Evolutionary conservation across 495 filamentous ascomycete species (phyloP).

Genomic region (Aspergillus mulundensis): DNA sequence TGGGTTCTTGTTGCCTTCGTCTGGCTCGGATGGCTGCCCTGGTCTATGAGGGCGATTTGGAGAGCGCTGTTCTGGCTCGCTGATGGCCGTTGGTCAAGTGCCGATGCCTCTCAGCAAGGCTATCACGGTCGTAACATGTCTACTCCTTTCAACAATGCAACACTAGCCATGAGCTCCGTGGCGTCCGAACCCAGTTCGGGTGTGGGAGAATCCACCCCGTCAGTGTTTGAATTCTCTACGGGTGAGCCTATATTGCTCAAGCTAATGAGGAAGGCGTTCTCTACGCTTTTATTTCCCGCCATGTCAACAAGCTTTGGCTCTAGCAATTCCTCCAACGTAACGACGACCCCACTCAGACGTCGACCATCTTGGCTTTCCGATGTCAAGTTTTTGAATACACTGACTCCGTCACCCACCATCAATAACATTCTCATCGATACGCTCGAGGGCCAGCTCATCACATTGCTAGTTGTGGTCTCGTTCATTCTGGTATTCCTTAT

Average conservation of each 20-base stretch:
- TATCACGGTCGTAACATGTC: constrained; percentile 22
- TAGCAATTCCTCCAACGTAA: constrained; percentile 20
- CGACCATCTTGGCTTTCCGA: constrained; percentile 61
- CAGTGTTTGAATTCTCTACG: constrained; percentile 39
- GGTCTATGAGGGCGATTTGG: constrained; percentile 88
- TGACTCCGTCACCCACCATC: constrained; percentile 67
- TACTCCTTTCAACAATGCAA: constrained; percentile 31
- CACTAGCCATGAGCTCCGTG: constrained; percentile 20
- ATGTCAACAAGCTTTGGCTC: constrained; percentile 24
- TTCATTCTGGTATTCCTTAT: constrained; percentile 97
- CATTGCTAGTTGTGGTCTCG: constrained; percentile 78
- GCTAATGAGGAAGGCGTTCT: constrained; percentile 42
- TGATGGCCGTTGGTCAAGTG: constrained; percentile 77
- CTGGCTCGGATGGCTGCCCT: constrained; percentile 86
- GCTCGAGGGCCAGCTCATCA: constrained; percentile 90
- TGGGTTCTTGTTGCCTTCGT: constrained; percentile 75
- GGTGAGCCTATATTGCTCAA: constrained; percentile 48
- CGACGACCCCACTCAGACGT: constrained; percentile 24
- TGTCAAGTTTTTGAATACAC: constrained; percentile 62
- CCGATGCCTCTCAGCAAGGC: constrained; percentile 26
- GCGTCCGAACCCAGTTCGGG: constrained; percentile 24
- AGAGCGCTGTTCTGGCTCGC: constrained; percentile 90
- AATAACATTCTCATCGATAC: constrained; percentile 81
- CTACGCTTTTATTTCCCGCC: constrained; percentile 36
- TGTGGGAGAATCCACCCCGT: constrained; percentile 33